Conservation (phyloP, 306 rosid species). For the Parietaria judaica region DNA sequence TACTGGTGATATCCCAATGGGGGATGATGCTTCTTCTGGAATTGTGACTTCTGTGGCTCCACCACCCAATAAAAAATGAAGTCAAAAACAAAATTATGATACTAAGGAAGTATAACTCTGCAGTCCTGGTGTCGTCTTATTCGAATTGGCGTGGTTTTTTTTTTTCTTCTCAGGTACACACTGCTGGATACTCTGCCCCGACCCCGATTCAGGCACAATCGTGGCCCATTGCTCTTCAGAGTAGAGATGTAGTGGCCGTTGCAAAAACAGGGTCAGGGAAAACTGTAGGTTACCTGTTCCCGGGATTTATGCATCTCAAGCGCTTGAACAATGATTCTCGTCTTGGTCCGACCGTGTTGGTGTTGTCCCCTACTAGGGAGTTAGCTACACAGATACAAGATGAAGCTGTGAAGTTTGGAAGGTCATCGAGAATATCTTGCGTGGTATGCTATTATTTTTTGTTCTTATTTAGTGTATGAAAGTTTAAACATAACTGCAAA, state of each 20-base stretch:
- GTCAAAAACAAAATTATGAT: not conserved
- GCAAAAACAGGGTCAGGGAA: slow-evolving; percentile 99
- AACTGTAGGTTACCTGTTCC: slow-evolving; percentile 91
- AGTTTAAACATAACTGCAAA: no score
- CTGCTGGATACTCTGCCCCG: slow-evolving; percentile 95
- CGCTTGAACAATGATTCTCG: slow-evolving; percentile 54
- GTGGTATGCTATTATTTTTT: slow-evolving; percentile 37
- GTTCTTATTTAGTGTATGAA: not conserved
- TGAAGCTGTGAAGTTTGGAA: slow-evolving; percentile 93
- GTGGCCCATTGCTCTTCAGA: slow-evolving; percentile 98
- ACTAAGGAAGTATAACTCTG: slow-evolving; percentile 8
- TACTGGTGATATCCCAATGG: slow-evolving; percentile 86
- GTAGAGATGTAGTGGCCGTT: slow-evolving; percentile 94
- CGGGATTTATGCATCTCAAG: slow-evolving; percentile 86
- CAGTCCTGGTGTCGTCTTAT: slow-evolving; percentile 27
- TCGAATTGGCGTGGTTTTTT: slow-evolving; percentile 61
- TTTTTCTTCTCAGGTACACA: slow-evolving; percentile 79
- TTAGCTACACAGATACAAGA: slow-evolving; percentile 95
- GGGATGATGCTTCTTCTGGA: slow-evolving; percentile 95
- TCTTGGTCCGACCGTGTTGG: slow-evolving; percentile 79
- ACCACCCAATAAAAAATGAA: slow-evolving; percentile 35
- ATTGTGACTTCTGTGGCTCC: slow-evolving; percentile 20
- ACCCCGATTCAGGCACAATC: slow-evolving; percentile 99
- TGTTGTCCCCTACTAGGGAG: slow-evolving; percentile 95
- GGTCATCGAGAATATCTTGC: slow-evolving; percentile 76